Evolutionary conservation across 2,329 filamentous ascomycete genomes (phyloP).

Genomic region (Colletotrichum sp.): DNA sequence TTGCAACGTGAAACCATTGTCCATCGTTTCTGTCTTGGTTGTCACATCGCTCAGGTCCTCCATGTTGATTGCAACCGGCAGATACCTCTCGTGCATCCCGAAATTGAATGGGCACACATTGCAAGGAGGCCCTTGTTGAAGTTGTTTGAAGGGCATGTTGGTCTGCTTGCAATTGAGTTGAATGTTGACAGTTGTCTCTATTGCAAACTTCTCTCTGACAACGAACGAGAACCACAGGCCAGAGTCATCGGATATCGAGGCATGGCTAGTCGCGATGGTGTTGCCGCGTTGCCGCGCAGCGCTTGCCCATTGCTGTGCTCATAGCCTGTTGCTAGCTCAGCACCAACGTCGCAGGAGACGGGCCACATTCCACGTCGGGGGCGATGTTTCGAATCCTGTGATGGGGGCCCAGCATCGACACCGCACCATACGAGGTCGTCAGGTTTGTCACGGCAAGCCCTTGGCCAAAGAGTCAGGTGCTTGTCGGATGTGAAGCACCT

Average conservation of each 20-base stretch:
- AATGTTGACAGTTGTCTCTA: neutral
- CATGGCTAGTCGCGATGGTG: neutral
- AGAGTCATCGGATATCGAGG: neutral
- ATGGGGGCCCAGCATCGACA: neutral
- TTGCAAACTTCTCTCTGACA: neutral
- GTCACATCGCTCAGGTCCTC: neutral
- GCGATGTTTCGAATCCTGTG: neutral
- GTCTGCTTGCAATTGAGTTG: neutral
- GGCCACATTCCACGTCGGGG: neutral
- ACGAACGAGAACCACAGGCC: neutral
- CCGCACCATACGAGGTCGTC: neutral
- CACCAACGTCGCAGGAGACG: neutral
- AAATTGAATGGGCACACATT: neutral
- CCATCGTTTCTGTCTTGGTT: neutral
- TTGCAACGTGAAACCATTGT: neutral
- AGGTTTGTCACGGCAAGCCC: neutral
- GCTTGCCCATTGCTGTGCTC: neutral
- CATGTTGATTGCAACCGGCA: neutral
- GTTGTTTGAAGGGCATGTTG: neutral
- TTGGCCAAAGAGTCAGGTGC: neutral
- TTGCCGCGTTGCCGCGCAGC: neutral
- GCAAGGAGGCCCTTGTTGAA: neutral
- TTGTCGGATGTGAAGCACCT: neutral
- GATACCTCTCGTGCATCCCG: neutral
- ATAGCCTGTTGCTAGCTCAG: neutral